A percentile compares a stretch with the other conserved stretches of the same genome.
These are phyloP conservation scores for Kwoniella shivajii DNA, from an alignment of 1,284 basidiomycete species.

Conservation along the genomic window DNA sequence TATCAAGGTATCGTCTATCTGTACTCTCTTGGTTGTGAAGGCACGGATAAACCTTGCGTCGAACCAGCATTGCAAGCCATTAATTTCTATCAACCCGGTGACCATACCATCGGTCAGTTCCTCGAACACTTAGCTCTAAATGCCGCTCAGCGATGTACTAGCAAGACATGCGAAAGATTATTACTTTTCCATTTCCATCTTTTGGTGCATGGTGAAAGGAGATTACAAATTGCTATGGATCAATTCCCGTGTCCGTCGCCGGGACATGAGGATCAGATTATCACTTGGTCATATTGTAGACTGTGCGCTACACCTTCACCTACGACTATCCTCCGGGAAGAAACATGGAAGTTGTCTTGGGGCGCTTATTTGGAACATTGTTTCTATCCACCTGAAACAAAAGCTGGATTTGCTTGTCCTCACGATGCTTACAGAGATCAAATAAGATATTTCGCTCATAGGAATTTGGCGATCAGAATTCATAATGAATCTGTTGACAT, in stretches of 20 bases:
- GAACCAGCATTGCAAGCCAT: constrained; percentile 65
- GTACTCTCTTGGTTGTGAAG: constrained; percentile 48
- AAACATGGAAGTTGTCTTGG: constrained; percentile 69
- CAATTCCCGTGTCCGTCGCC: constrained; percentile 61
- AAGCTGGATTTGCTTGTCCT: constrained; percentile 65
- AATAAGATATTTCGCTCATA: constrained; percentile 81
- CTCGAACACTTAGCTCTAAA: constrained; percentile 72
- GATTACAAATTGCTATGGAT: constrained; percentile 81
- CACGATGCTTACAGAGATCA: constrained; percentile 96
- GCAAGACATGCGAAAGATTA: constrained; percentile 80
- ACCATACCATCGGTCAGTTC: constrained; percentile 88
- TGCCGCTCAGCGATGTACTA: constrained; percentile 71
- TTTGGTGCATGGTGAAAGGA: constrained; percentile 84
- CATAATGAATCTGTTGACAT: constrained; percentile 80
- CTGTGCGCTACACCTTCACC: constrained; percentile 79
- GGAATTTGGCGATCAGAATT: constrained; percentile 75
- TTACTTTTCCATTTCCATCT: constrained; percentile 82
- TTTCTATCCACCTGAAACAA: constrained; percentile 82
- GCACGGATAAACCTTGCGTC: constrained; percentile 56
- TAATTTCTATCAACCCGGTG: constrained; percentile 90
- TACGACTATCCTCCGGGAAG: constrained; percentile 85
- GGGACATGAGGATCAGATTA: constrained; percentile 68
- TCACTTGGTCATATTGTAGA: constrained; percentile 90
- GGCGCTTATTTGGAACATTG: constrained; percentile 54
- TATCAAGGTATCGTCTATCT: constrained; percentile 77